These are phyloP conservation scores for Kwoniella sp. DNA, from an alignment of 768 basidiomycete species.

Conservation along the genomic window DNA sequence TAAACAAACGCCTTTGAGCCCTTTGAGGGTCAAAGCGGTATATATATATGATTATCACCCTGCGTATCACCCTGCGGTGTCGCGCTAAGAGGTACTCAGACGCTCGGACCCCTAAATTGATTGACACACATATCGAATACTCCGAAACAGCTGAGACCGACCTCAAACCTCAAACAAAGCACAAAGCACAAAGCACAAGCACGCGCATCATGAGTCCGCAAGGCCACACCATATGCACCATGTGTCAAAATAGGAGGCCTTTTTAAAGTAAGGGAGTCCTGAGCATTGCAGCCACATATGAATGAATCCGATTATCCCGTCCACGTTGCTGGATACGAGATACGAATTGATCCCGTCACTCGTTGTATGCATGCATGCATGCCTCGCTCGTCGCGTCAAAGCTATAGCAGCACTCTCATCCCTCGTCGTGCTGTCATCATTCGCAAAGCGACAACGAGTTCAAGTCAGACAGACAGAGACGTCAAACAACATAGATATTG, in stretches of 20 bases:
- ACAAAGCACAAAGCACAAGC: too few relatives aligned
- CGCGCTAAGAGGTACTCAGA: not conserved
- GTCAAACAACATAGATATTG: not conserved
- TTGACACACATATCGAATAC: not conserved
- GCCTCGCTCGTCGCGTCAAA: not conserved
- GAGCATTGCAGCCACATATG: not conserved
- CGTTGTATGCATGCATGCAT: too few relatives aligned
- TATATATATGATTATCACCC: too few relatives aligned
- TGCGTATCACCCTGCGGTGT: not conserved
- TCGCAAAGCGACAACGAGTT: not conserved
- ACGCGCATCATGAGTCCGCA: too few relatives aligned
- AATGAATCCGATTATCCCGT: not conserved
- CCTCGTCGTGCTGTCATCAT: constrained; percentile 14
- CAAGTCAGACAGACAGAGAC: not conserved
- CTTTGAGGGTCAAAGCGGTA: too few relatives aligned
- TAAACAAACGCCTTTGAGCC: not conserved
- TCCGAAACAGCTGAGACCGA: not conserved
- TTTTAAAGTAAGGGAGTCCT: too few relatives aligned
- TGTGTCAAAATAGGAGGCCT: too few relatives aligned
- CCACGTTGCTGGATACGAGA: not conserved
- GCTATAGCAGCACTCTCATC: not conserved
- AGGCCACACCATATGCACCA: too few relatives aligned
- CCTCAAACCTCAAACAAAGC: too few relatives aligned
- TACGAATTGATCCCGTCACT: not conserved
- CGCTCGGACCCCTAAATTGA: not conserved